Evolutionary conservation across 129 eudicot genomes (phyloP).

Genomic region (Flaveria trinervia): DNA sequence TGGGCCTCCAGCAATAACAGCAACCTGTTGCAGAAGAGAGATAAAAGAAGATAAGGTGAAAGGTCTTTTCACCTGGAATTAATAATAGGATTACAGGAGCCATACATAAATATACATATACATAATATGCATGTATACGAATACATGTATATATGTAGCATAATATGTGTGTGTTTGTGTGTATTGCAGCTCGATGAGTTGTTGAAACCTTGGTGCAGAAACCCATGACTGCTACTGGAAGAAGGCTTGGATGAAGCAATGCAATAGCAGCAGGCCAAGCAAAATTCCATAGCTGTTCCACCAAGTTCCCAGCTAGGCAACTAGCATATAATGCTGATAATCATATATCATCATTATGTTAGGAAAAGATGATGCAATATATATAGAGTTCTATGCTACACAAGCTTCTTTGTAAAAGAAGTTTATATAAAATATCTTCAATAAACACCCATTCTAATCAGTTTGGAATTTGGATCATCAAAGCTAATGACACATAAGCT

Average conservation of each 20-base stretch:
- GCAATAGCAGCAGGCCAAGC: slow-evolving; percentile 98
- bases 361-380: slow-evolving; percentile 29
- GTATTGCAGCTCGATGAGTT: slow-evolving; percentile 8
- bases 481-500: neutral
- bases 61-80: slow-evolving; percentile 7
- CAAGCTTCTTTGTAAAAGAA: neutral
- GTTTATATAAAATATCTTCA: neutral
- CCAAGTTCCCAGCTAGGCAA: slow-evolving; percentile 87
- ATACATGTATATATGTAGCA: neutral
- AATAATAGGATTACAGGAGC: neutral
- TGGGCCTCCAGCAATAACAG: slow-evolving; percentile 87
- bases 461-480: neutral
- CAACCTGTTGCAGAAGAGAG: slow-evolving; percentile 55
- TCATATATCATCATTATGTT: slow-evolving; percentile 30
- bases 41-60: slow-evolving; percentile 33
- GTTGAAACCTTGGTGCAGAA: slow-evolving; percentile 75
- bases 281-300: slow-evolving; percentile 96
- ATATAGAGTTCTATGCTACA: neutral
- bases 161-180: neutral
- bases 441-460: neutral
- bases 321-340: slow-evolving; percentile 84
- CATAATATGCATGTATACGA: neutral
- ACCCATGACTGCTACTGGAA: slow-evolving; percentile 96
- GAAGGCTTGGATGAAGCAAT: slow-evolving; percentile 91
- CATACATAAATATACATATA: neutral